A percentile compares a stretch with the other conserved stretches of the same genome.
phyloP scores from a whole-genome alignment of 2,329 filamentous ascomycete species.

The Ambrosiella xylebori region DNA sequence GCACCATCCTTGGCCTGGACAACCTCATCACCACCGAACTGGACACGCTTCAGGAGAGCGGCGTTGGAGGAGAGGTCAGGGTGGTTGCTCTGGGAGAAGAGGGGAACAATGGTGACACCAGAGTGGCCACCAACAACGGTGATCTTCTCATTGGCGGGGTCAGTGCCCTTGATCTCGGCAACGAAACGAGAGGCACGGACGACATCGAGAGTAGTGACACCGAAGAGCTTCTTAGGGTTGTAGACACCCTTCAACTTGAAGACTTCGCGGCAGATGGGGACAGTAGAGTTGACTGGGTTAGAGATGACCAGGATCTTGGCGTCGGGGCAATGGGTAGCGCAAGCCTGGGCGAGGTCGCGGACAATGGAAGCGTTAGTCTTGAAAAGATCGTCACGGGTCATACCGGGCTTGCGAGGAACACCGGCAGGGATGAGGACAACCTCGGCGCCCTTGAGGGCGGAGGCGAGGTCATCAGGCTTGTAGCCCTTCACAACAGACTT shows the following conservation, averaged over 20 bases:
- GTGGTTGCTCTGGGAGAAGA: slow-evolving; percentile 89
- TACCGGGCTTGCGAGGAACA: slow-evolving; percentile 97
- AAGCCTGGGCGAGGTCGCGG: slow-evolving; percentile 90
- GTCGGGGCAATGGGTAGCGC: slow-evolving; percentile 71
- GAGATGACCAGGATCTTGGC: slow-evolving; percentile 95
- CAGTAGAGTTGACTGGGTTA: slow-evolving; percentile 99
- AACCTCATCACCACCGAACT: slow-evolving; percentile 98
- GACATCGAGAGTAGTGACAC: slow-evolving; percentile 97
- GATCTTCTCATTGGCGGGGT: slow-evolving; percentile 87
- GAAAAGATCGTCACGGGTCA: slow-evolving; percentile 99
- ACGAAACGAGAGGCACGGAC: slow-evolving; percentile 97
- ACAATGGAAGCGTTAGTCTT: slow-evolving; percentile 99
- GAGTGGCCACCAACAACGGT: slow-evolving; percentile 95
- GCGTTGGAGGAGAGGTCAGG: slow-evolving; percentile 62
- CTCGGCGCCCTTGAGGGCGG: slow-evolving; percentile 71
- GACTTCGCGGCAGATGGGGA: slow-evolving; percentile 92
- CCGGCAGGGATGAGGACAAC: slow-evolving; percentile 95
- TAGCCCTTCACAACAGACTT: slow-evolving; percentile 89
- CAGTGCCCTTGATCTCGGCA: slow-evolving; percentile 75
- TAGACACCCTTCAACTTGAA: slow-evolving; percentile 93
- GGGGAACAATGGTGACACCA: slow-evolving; percentile 92
- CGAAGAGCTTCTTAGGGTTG: slow-evolving; percentile 98
- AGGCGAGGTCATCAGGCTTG: slow-evolving; percentile 58
- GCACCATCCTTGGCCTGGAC: slow-evolving; percentile 98
- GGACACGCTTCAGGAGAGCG: slow-evolving; percentile 78